A percentile compares a stretch with the other conserved stretches of the same genome.
phyloP scores from a whole-genome alignment of 768 basidiomycete species.

The Suillus tomentosus region DNA sequence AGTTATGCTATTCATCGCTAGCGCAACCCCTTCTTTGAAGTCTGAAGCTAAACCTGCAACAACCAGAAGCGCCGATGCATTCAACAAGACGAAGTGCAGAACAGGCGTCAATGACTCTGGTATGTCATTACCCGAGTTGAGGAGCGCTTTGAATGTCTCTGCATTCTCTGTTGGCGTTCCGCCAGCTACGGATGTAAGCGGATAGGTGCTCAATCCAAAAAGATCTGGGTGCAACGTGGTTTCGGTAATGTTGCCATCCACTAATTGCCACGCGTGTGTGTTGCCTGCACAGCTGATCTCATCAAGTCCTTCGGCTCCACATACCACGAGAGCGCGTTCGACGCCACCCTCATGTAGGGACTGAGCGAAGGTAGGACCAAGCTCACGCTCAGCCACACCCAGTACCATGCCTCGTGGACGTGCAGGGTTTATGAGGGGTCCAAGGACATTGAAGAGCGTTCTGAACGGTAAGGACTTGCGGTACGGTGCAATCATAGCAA shows the following conservation, averaged over 20 bases:
- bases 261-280: slow-evolving; percentile 83
- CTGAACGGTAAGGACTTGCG: slow-evolving; percentile 89
- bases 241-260: slow-evolving; percentile 65
- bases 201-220: slow-evolving; percentile 77
- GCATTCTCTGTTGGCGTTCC: slow-evolving; percentile 81
- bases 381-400: slow-evolving; percentile 80
- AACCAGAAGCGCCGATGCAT: slow-evolving; percentile 85
- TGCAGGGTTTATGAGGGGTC: slow-evolving; percentile 92
- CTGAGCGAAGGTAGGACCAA: slow-evolving; percentile 81
- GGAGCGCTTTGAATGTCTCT: slow-evolving; percentile 61
- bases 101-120: slow-evolving; percentile 62
- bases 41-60: slow-evolving; percentile 75
- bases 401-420: slow-evolving; percentile 86
- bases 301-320: slow-evolving; percentile 88
- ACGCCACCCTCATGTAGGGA: slow-evolving; percentile 76
- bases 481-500: slow-evolving; percentile 80
- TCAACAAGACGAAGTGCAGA: slow-evolving; percentile 86
- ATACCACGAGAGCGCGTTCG: slow-evolving; percentile 86
- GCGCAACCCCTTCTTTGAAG: slow-evolving; percentile 68
- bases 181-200: slow-evolving; percentile 70
- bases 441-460: slow-evolving; percentile 95
- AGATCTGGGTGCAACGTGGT: slow-evolving; percentile 63
- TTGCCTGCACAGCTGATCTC: slow-evolving; percentile 95
- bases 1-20: slow-evolving; percentile 63
- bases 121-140: slow-evolving; percentile 58